phyloP scores from a whole-genome alignment of 768 basidiomycete genomes.

The Tremella fuciformis region DNA sequence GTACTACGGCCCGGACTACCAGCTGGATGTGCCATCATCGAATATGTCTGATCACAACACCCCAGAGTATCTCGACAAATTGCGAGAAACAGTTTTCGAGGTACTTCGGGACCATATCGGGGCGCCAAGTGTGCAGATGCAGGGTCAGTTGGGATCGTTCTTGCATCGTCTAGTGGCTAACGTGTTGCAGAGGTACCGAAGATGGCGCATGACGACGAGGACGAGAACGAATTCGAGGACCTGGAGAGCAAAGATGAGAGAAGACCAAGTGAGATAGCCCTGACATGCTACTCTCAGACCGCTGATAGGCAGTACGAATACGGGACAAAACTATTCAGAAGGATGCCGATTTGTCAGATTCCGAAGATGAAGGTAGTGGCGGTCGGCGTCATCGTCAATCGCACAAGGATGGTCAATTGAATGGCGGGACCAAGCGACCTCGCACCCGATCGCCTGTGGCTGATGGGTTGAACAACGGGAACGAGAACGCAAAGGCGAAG shows the following conservation, averaged over 20 bases:
- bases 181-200: slow-evolving; percentile 70
- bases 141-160: slow-evolving; percentile 57
- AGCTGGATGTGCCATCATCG: slow-evolving; percentile 87
- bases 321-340: slow-evolving; percentile 78
- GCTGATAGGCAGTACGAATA: slow-evolving; percentile 57
- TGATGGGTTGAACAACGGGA: slow-evolving; percentile 1
- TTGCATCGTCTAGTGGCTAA: slow-evolving; percentile 8
- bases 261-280: slow-evolving; percentile 58
- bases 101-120: slow-evolving; percentile 80
- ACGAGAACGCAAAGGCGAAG: neutral
- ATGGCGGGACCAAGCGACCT: slow-evolving; percentile 11
- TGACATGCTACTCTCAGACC: neutral
- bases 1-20: slow-evolving; percentile 96
- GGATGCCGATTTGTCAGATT: slow-evolving; percentile 90
- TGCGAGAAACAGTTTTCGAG: slow-evolving; percentile 87
- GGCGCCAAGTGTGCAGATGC: slow-evolving; percentile 89
- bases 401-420: slow-evolving; percentile 26
- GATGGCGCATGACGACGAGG: slow-evolving; percentile 72
- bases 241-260: slow-evolving; percentile 72
- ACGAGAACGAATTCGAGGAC: slow-evolving; percentile 75
- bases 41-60: slow-evolving; percentile 96
- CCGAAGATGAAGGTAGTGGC: slow-evolving; percentile 94
- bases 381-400: slow-evolving; percentile 58
- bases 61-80: slow-evolving; percentile 84
- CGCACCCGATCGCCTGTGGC: neutral